Base-by-base conservation (phyloP, 345 rosid genomes). In the Barbarea vulgaris region DNA sequence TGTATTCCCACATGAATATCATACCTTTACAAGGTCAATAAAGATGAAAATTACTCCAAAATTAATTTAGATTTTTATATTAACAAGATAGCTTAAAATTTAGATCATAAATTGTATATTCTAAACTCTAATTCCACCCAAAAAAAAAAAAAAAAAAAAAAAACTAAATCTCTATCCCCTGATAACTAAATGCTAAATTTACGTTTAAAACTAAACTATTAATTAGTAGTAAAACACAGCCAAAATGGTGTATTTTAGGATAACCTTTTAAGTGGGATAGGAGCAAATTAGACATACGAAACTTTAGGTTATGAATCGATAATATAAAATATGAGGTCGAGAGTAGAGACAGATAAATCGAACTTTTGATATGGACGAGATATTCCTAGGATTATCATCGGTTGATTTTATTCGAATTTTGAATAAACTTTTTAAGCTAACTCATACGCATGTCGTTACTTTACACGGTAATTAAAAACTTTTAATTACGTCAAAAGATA, bases 1-100 rank as follows among this genome's bases (percentile, higher is more conserved):
- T 90, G 96, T 37, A 83, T 83, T 1, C 93, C 93, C 42, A 57
- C 79, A 71, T 90, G 93, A 62, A 91, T 89, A 51, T 93, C 93
- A 73, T 90, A 93, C 39, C 98, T 90, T 34, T 19, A 21, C 5
- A 68, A 30, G 31, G 34, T 30, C 33, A 60, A 51, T 8, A 48
- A 75, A 51, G 5, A 48, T 37, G 2, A 9, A 17, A 34, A 13
- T 50, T 17, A 50, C 19, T 27, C 41, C 28, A n/a, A 2, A 15
- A 42, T 6, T 33, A 3, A 2, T 58, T 6, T 34, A 18, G 19
- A 24, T 22, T 1, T 39, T 24, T 3, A 34, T 51, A 36, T 34
- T 6, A 17, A 11, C 34, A 44, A 64, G n/a, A 2, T 11, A 17
- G 5, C 33, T 41, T 51, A 22, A 51, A 64, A 24, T 34, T 3